phyloP scores from a whole-genome alignment of 2,329 filamentous ascomycete species.

The Geosmithia putterillii region DNA sequence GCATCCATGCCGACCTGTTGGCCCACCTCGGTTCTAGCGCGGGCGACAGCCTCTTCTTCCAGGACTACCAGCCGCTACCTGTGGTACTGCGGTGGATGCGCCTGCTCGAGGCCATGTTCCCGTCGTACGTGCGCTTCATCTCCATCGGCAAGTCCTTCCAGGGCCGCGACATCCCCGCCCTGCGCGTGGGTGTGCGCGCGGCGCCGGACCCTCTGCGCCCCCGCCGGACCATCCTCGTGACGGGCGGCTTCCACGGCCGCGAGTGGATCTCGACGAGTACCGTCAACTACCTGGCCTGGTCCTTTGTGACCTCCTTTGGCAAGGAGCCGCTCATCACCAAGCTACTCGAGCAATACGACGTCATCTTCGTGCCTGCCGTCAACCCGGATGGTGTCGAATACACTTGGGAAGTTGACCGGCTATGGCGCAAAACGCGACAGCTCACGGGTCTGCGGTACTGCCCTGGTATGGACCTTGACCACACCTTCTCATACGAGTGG shows the following conservation, averaged over 20 bases:
- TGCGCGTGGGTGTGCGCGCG: slow-evolving; percentile 56
- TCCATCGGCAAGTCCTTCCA: slow-evolving; percentile 79
- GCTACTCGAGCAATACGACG: slow-evolving; percentile 73
- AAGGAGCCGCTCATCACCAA: slow-evolving; percentile 60
- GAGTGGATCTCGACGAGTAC: slow-evolving; percentile 96
- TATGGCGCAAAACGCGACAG: slow-evolving; percentile 94
- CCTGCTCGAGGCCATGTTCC: slow-evolving; percentile 80
- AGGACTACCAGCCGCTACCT: slow-evolving; percentile 78
- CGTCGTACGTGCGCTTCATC: slow-evolving; percentile 60
- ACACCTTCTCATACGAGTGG: slow-evolving; percentile 78
- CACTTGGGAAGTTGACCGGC: slow-evolving; percentile 78
- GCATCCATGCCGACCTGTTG: slow-evolving; percentile 3
- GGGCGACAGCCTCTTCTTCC: slow-evolving; percentile 74
- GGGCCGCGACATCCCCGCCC: slow-evolving; percentile 71
- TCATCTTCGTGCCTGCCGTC: slow-evolving; percentile 75
- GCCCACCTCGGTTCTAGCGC: slow-evolving; percentile 10
- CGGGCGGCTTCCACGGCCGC: slow-evolving; percentile 79
- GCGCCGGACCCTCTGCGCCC: slow-evolving; percentile 27
- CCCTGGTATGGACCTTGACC: slow-evolving; percentile 78
- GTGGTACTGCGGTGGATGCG: slow-evolving; percentile 86
- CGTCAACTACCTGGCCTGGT: slow-evolving; percentile 84
- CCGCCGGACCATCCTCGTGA: slow-evolving; percentile 69
- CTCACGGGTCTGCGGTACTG: slow-evolving; percentile 74
- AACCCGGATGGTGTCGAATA: slow-evolving; percentile 95
- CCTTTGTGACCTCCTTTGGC: slow-evolving; percentile 71